Conservation (phyloP, 2,329 filamentous ascomycete genomes). For the Penicillium sp. region DNA sequence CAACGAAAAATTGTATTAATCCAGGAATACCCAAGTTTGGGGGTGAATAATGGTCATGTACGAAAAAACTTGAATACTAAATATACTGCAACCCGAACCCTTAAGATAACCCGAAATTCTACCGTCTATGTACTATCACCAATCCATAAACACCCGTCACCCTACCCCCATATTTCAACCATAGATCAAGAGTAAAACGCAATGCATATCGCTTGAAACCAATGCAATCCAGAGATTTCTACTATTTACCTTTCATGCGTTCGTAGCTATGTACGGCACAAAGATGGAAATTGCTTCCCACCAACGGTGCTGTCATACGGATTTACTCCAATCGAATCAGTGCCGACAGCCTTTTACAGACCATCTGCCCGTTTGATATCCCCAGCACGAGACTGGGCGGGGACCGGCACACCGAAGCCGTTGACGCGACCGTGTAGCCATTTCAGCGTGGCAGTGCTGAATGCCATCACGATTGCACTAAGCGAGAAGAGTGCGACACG, state of each 20-base stretch:
- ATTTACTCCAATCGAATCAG: not conserved
- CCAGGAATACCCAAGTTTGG: no score
- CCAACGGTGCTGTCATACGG: not conserved
- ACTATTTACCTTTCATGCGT: not conserved
- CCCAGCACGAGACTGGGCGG: slow-evolving; percentile 32
- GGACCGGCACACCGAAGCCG: slow-evolving; percentile 34
- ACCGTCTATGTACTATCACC: no score
- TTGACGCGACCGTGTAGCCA: slow-evolving; percentile 66
- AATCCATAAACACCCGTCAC: no score
- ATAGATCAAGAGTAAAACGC: not conserved
- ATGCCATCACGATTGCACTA: slow-evolving; percentile 73
- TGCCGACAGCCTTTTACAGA: slow-evolving; percentile 24
- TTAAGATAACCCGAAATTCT: not conserved
- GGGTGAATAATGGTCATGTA: no score
- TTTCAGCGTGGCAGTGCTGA: slow-evolving; percentile 70
- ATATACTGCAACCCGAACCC: no score
- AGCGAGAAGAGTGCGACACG: slow-evolving; percentile 70
- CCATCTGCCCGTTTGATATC: slow-evolving; percentile 32
- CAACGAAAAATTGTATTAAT: no score
- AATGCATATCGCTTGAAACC: not conserved
- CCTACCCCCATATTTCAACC: not conserved
- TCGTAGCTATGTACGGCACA: not conserved
- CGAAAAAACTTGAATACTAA: no score
- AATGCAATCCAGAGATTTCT: not conserved
- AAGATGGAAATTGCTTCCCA: not conserved